A percentile compares a stretch with the other conserved stretches of the same genome.
These are phyloP conservation scores for Chimonanthus salicifolius DNA, from an alignment of 164 flowering plant species.

Conservation along the genomic window DNA sequence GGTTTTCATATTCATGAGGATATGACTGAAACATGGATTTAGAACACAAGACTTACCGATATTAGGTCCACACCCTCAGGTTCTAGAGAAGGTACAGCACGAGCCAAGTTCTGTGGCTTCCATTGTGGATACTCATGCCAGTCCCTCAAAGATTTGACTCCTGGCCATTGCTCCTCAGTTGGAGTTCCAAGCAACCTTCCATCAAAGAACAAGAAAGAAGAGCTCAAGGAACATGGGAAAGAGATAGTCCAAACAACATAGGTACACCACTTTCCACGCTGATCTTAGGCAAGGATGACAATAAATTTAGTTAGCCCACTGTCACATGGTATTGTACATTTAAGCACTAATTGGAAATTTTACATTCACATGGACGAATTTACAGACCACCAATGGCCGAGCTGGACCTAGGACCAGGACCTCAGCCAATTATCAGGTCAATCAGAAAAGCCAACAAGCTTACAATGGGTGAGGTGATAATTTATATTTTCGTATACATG, in stretches of 20 bases:
- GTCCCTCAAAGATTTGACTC: conserved; percentile 71
- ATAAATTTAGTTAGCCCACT: neutral
- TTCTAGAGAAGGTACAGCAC: conserved; percentile 71
- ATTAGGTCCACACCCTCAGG: conserved; percentile 88
- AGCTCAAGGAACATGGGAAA: neutral
- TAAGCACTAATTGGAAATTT: too few species aligned
- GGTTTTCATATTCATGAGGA: too few species aligned
- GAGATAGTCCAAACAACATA: neutral
- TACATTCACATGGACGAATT: too few species aligned
- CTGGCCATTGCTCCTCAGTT: conserved; percentile 92
- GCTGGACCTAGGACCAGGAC: too few species aligned
- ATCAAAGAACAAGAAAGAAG: neutral
- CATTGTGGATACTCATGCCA: conserved; percentile 97
- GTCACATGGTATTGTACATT: neutral
- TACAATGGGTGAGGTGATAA: too few species aligned
- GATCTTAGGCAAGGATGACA: neutral
- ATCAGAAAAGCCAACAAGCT: too few species aligned
- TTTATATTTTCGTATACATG: too few species aligned
- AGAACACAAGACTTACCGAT: conserved; percentile 36
- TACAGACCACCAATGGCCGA: too few species aligned
- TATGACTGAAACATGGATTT: too few species aligned
- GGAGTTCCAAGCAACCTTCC: conserved; percentile 92
- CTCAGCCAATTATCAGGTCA: too few species aligned
- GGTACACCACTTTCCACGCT: too few species aligned
- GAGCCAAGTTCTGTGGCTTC: conserved; percentile 81